Evolutionary conservation across 2,329 filamentous ascomycete species (phyloP).

Genomic region (Hypoxylon sp.): DNA sequence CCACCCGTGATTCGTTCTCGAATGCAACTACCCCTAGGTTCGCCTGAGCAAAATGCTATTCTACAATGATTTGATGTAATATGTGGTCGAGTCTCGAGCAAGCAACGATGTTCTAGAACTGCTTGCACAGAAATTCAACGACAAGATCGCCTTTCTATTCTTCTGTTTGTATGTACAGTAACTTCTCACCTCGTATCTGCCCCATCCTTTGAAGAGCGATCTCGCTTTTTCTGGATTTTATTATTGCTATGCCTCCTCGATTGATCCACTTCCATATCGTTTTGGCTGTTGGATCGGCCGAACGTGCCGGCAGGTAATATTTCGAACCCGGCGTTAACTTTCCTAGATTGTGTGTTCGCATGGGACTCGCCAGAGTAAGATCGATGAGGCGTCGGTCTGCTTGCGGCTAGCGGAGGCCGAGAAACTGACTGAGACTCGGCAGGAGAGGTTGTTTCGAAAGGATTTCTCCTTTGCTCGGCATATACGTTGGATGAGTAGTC

Average conservation of each 20-base stretch:
- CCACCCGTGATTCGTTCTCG: slow-evolving; percentile 20
- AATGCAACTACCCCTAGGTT: slow-evolving; percentile 33
- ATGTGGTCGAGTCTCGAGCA: slow-evolving; percentile 23
- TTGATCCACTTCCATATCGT: slow-evolving; percentile 44
- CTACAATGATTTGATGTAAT: slow-evolving; percentile 37
- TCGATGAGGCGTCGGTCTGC: slow-evolving; percentile 47
- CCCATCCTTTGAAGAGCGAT: slow-evolving; percentile 40
- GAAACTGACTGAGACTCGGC: slow-evolving; percentile 26
- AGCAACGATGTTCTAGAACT: slow-evolving; percentile 17
- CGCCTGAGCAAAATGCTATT: slow-evolving; percentile 44
- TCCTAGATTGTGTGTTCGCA: slow-evolving; percentile 48
- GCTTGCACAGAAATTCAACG: slow-evolving; percentile 18
- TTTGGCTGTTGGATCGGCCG: slow-evolving; percentile 43
- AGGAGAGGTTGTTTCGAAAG: slow-evolving; percentile 30
- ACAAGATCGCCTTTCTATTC: slow-evolving; percentile 28
- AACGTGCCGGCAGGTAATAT: slow-evolving; percentile 54
- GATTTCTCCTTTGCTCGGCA: slow-evolving; percentile 40
- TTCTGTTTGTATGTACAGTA: slow-evolving; percentile 27
- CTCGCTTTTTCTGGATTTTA: slow-evolving; percentile 47
- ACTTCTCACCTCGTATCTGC: slow-evolving; percentile 27
- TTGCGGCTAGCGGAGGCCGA: slow-evolving; percentile 38
- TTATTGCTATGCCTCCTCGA: slow-evolving; percentile 33
- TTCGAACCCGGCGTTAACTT: slow-evolving; percentile 53
- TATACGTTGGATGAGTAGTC: slow-evolving; percentile 41
- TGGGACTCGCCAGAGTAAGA: slow-evolving; percentile 51